Evolutionary conservation across 257 asterid genomes (phyloP).

Genomic region (Lithospermum erythrorhizon): DNA sequence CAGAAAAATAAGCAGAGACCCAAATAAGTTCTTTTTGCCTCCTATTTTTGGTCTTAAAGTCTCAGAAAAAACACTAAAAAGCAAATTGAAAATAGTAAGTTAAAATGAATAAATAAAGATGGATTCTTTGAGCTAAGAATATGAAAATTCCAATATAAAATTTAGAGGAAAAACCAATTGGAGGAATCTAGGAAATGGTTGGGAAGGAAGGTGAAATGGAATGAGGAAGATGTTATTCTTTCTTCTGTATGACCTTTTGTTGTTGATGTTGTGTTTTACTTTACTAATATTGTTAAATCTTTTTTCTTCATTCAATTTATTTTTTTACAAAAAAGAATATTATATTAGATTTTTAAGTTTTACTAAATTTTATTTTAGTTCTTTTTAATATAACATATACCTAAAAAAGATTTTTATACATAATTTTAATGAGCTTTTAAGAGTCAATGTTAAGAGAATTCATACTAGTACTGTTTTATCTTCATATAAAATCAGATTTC

Average conservation of each 20-base stretch:
- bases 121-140: conserved; percentile 29
- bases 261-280: conserved; percentile 16
- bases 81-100: conserved; percentile 10
- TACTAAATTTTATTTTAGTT: too few relatives aligned
- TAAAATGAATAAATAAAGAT: conserved; percentile 27
- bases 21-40: conserved; percentile 6
- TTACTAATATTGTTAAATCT: too few relatives aligned
- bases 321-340: too few relatives aligned
- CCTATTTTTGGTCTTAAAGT: conserved; percentile 21
- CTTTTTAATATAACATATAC: too few relatives aligned
- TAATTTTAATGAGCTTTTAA: too few relatives aligned
- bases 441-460: too few relatives aligned
- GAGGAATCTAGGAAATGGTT: conserved; percentile 72
- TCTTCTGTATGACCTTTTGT: conserved; percentile 35
- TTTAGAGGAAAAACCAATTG: conserved; percentile 34
- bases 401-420: too few relatives aligned
- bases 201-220: conserved; percentile 40
- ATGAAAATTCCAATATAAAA: conserved; percentile 44
- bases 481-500: too few relatives aligned
- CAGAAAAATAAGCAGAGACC: conserved; percentile 36
- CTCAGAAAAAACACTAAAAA: conserved; percentile 44
- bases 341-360: too few relatives aligned
- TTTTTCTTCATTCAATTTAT: too few relatives aligned
- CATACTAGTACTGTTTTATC: too few relatives aligned
- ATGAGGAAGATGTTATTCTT: too few relatives aligned